Evolutionary conservation across 2,329 filamentous ascomycete genomes (phyloP), one percentile per base, ranked within the genome.

Genomic region (Elsinoe australis): DNA sequence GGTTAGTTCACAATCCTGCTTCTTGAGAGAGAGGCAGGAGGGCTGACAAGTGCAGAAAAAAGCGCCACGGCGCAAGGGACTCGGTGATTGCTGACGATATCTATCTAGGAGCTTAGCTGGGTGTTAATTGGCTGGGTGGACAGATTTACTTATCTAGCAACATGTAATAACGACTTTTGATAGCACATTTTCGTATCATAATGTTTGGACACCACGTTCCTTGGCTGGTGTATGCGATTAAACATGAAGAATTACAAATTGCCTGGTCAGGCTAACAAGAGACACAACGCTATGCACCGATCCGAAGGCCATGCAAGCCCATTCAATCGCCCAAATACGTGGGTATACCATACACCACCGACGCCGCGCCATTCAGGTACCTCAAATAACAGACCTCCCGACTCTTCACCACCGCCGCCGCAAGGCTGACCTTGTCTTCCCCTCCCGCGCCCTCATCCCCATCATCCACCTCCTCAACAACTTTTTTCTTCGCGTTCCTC

Each of bases 341-440:
- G 22, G 92, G 92, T 61, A 98, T 83, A 12, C 92, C 92, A 70
- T 96, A 98, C 47, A 96, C 83, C 55, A 92, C 89, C 18, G 92
- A 87, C 29, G 90, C 88, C 8, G 90, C 92, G 0, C 88, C 92
- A 59, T 95, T 98, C 57, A 98, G 70, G 70, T 95, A 96, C 62
- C 79, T 79, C 68, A 98, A 78, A 56, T 86, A 80, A 67, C 92
- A 96, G n/a, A 80, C 82, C 51, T 78, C 76, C 54, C 87, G 76
- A 10, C 85, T 86, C 58, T 71, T 76, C 24, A 79, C 78, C 28
- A 96, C 83, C 0, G 92, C 92, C 63, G 90, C 81, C n/a, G 87
- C 83, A 51, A 96, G 68, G 31, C 63, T 70, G 58, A 60, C 58
- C 50, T 56, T 57, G 52, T 53, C 71, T 53, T 51, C 67, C 74